Percentiles rank a stretch among this genome's conserved stretches.
Evolutionary conservation across 495 filamentous ascomycete genomes (phyloP).

Genomic region (Tuber borchii): DNA sequence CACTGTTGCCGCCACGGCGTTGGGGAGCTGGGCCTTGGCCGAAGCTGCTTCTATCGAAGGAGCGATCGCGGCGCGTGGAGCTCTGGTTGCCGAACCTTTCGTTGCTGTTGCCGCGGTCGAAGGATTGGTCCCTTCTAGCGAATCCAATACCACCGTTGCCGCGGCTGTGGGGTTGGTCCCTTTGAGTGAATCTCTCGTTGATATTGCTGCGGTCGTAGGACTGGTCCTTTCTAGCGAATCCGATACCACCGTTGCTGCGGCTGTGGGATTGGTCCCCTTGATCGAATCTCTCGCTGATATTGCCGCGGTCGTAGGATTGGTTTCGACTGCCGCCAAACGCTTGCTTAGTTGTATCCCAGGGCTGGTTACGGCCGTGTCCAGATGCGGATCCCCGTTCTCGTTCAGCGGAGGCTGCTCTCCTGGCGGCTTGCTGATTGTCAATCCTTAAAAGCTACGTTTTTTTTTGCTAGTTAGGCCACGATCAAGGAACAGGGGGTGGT

Average conservation of each 20-base stretch:
- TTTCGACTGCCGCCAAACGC: neutral
- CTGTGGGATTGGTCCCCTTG: neutral
- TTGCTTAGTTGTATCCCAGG: neutral
- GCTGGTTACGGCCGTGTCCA: neutral
- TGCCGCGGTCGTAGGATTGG: neutral
- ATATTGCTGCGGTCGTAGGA: neutral
- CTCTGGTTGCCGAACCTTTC: neutral
- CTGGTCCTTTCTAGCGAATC: neutral
- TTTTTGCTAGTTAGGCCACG: neutral
- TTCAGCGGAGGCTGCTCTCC: neutral
- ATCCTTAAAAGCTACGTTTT: slow-evolving; percentile 4
- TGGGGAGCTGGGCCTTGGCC: neutral
- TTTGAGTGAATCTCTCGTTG: neutral
- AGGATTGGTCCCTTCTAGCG: neutral
- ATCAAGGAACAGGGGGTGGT: neutral
- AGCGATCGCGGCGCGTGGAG: neutral
- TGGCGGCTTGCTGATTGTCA: neutral
- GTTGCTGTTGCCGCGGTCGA: neutral
- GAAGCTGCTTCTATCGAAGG: neutral
- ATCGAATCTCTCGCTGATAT: neutral
- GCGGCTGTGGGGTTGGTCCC: neutral
- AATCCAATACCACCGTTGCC: neutral
- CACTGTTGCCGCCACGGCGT: neutral
- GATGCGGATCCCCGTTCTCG: neutral
- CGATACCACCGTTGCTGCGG: neutral